Conservation (phyloP, 129 eudicot genomes). For the Artemisia annua region DNA sequence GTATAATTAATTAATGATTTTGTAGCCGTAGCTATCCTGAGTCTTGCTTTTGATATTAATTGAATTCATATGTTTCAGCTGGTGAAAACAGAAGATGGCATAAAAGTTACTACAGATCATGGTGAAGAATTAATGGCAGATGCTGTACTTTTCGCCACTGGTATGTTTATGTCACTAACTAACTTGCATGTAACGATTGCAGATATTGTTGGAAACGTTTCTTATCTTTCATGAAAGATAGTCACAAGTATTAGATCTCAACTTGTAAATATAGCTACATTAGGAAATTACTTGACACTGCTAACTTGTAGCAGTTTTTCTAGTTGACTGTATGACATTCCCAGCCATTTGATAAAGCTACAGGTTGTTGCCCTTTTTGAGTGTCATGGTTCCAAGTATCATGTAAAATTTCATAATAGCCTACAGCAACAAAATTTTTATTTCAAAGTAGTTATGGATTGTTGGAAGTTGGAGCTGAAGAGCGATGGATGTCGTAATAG, state of each 20-base stretch:
- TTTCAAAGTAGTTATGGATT: no score
- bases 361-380: conserved; percentile 5
- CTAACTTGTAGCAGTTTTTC: conserved; percentile 7
- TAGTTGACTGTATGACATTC: not conserved
- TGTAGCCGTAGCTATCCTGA: not conserved
- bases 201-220: not conserved
- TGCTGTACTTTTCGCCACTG: conserved; percentile 97
- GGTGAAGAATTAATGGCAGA: conserved; percentile 95
- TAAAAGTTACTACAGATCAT: conserved; percentile 83
- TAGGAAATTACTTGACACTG: not conserved
- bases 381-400: conserved; percentile 1
- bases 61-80: conserved; percentile 50
- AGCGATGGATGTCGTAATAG: no score
- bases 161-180: conserved; percentile 37
- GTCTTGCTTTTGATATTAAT: not conserved
- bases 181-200: not conserved
- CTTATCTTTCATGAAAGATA: not conserved
- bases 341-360: conserved; percentile 8
- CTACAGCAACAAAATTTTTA: not conserved
- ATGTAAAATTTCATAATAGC: conserved; percentile 4
- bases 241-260: not conserved
- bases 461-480: no score
- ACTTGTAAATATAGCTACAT: not conserved
- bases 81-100: conserved; percentile 77
- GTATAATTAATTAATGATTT: not conserved